phyloP scores from a whole-genome alignment of 2,329 filamentous ascomycete species.

The Ceratocystiopsis sp. region DNA sequence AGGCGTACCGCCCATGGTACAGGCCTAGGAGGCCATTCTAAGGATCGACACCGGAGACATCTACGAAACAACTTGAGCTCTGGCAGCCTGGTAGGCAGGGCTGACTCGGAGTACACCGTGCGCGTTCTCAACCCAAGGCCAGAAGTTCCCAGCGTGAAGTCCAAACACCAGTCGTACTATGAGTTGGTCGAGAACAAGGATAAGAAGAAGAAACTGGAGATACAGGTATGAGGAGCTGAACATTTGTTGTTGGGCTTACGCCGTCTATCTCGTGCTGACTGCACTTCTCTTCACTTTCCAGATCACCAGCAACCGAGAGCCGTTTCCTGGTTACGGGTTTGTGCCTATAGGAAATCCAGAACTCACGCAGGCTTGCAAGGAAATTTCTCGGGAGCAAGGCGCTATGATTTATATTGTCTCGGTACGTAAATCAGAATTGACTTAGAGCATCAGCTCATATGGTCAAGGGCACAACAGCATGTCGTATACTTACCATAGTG shows the following conservation, averaged over 20 bases:
- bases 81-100: constrained; percentile 9
- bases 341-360: constrained; percentile 45
- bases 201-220: constrained; percentile 47
- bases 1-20: constrained; percentile 10
- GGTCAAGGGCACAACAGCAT: neutral
- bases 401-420: constrained; percentile 52
- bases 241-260: no score
- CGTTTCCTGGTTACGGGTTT: constrained; percentile 45
- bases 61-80: neutral
- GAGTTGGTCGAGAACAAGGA: constrained; percentile 48
- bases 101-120: constrained; percentile 6
- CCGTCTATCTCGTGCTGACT: no score
- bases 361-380: constrained; percentile 44
- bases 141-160: constrained; percentile 20
- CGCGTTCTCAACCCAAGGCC: constrained; percentile 15
- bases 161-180: constrained; percentile 44
- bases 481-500: no score
- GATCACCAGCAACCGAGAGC: constrained; percentile 32
- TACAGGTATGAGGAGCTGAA: constrained; percentile 27
- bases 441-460: no score
- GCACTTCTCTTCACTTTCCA: constrained; percentile 14
- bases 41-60: constrained; percentile 16
- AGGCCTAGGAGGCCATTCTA: constrained; percentile 14
- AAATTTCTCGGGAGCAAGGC: constrained; percentile 42
- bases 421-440: constrained; percentile 22